These are phyloP conservation scores for Vigna hirtella DNA, from an alignment of 306 rosid genomes.

Conservation along the genomic window DNA sequence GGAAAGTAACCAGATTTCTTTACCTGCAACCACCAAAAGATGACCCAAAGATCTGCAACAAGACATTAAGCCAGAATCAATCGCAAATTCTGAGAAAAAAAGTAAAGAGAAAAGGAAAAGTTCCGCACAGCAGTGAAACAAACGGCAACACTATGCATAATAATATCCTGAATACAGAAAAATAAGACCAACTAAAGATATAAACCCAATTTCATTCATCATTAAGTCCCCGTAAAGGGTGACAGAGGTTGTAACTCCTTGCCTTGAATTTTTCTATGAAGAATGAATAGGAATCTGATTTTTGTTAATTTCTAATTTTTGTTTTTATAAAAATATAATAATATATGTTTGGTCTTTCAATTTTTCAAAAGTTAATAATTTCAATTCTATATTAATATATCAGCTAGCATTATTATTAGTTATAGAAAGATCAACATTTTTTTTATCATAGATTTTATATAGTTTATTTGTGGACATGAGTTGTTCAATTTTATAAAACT, in stretches of 20 bases:
- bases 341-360: too few species aligned
- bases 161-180: background rate
- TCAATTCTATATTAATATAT: too few species aligned
- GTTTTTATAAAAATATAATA: too few species aligned
- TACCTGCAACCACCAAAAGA: slow-evolving; percentile 57
- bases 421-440: too few species aligned
- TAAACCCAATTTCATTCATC: background rate
- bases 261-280: too few species aligned
- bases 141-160: background rate
- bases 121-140: background rate
- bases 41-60: slow-evolving; percentile 53
- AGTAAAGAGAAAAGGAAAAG: background rate
- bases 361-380: too few species aligned
- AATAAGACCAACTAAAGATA: background rate
- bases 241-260: too few species aligned
- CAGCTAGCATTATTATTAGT: too few species aligned
- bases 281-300: background rate
- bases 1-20: slow-evolving; percentile 14
- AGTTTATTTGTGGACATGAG: too few species aligned
- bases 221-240: background rate
- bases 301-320: too few species aligned
- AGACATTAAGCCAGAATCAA: slow-evolving; percentile 2
- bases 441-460: too few species aligned
- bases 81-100: background rate
- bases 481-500: too few species aligned